Conservation (phyloP, 2,329 filamentous ascomycete species). For the Beauveria bassiana region DNA sequence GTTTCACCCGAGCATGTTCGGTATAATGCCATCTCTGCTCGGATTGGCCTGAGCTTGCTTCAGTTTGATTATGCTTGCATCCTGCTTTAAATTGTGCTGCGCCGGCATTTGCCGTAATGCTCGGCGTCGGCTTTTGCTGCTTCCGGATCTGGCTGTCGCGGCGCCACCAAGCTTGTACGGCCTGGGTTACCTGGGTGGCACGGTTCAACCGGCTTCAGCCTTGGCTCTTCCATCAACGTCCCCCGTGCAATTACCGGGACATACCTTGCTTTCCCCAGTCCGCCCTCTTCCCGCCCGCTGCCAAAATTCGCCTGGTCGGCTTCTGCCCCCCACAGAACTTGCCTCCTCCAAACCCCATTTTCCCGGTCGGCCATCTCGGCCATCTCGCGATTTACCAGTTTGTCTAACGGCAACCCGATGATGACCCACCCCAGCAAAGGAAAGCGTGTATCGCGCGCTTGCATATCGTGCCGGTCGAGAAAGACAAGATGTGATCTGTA, state of each 20-base stretch:
- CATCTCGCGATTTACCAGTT: conserved; percentile 5
- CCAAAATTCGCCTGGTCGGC: neutral
- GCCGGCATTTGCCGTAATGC: neutral
- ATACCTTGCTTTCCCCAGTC: neutral
- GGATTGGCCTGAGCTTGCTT: too few relatives aligned
- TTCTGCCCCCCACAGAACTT: conserved; percentile 12
- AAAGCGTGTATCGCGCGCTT: conserved; percentile 25
- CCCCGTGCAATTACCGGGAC: neutral
- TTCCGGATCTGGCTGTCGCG: neutral
- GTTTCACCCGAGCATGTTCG: too few relatives aligned
- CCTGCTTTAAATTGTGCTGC: neutral
- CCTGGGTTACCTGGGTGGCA: too few relatives aligned
- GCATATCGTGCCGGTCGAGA: conserved; percentile 23
- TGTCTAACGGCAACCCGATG: neutral
- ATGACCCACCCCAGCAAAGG: conserved; percentile 14
- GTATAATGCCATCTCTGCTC: neutral
- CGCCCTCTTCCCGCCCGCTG: neutral
- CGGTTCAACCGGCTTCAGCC: too few relatives aligned
- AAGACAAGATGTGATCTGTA: conserved; percentile 27
- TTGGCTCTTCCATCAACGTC: neutral
- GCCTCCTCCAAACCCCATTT: conserved; percentile 10
- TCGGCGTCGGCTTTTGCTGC: neutral
- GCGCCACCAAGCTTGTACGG: too few relatives aligned
- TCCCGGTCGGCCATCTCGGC: conserved; percentile 7
- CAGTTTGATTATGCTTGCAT: too few relatives aligned